Conservation (phyloP, 805 yeast genomes). For the Spathaspora arborariae region DNA sequence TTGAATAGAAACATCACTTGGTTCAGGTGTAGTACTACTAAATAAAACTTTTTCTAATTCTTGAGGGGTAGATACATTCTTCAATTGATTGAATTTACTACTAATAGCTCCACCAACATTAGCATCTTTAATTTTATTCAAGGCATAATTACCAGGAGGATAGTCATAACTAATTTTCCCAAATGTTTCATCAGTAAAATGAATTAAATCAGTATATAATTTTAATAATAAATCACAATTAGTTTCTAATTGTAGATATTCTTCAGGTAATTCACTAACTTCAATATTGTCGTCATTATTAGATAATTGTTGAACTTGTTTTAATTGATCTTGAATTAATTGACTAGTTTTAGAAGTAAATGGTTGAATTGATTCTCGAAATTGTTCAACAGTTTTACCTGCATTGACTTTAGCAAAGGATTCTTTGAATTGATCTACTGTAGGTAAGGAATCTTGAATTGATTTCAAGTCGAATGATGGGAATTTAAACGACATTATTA, state of each 20-base stretch:
- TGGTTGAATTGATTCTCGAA: slow-evolving; percentile 46
- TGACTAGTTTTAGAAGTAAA: slow-evolving; percentile 57
- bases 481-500: slow-evolving; percentile 36
- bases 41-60: slow-evolving; percentile 59
- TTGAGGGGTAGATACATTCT: slow-evolving; percentile 60
- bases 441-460: slow-evolving; percentile 39
- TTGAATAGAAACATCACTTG: slow-evolving; percentile 21
- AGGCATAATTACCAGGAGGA: slow-evolving; percentile 57
- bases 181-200: slow-evolving; percentile 49
- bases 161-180: slow-evolving; percentile 76
- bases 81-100: slow-evolving; percentile 55
- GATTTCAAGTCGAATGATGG: slow-evolving; percentile 35
- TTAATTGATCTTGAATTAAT: slow-evolving; percentile 59
- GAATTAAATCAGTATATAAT: slow-evolving; percentile 50
- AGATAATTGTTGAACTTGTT: slow-evolving; percentile 44
- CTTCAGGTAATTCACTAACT: slow-evolving; percentile 70
- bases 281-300: slow-evolving; percentile 43
- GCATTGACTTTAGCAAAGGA: slow-evolving; percentile 27
- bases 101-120: slow-evolving; percentile 56
- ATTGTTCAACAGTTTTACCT: slow-evolving; percentile 41
- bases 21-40: slow-evolving; percentile 10
- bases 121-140: slow-evolving; percentile 58
- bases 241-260: slow-evolving; percentile 63
- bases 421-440: slow-evolving; percentile 36
- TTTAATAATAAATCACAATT: slow-evolving; percentile 62